These are phyloP conservation scores for Arthroderma sp. DNA, from an alignment of 2,329 filamentous ascomycete species.

Conservation along the genomic window DNA sequence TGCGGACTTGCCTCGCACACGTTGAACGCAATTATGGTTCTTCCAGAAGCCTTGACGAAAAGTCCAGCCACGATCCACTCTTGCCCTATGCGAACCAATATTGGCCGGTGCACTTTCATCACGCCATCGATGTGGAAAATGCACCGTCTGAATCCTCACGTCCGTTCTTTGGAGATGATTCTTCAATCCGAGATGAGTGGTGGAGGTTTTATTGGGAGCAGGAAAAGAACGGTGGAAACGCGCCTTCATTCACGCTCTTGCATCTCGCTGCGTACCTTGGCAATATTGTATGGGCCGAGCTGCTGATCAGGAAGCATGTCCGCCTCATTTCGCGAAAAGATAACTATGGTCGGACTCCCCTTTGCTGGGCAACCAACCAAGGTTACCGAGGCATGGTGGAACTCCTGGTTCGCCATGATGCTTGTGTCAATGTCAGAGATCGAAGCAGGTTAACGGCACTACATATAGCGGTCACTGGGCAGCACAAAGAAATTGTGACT, in stretches of 20 bases:
- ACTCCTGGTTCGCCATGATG: slow-evolving; percentile 32
- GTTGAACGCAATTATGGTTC: slow-evolving; percentile 10
- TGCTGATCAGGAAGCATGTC: slow-evolving; percentile 12
- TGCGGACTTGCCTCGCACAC: slow-evolving; percentile 14
- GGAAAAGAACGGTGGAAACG: slow-evolving; percentile 14
- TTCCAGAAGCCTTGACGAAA: slow-evolving; percentile 9
- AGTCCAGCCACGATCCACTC: slow-evolving; percentile 9
- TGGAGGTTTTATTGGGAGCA: slow-evolving; percentile 16
- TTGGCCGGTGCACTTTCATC: slow-evolving; percentile 15
- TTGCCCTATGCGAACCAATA: slow-evolving; percentile 14
- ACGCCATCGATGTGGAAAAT: slow-evolving; percentile 11
- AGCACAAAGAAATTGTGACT: slow-evolving; percentile 11
- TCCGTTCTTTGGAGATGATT: slow-evolving; percentile 14
- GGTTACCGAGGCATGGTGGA: slow-evolving; percentile 2
- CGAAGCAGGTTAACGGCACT: slow-evolving; percentile 13
- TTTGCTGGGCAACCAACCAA: slow-evolving; percentile 10
- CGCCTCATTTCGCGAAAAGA: slow-evolving; percentile 12
- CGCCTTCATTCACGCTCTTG: slow-evolving; percentile 17
- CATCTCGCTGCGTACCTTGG: slow-evolving; percentile 16
- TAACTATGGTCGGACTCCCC: slow-evolving; percentile 9
- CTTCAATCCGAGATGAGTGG: slow-evolving; percentile 14
- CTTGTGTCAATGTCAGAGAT: slow-evolving; percentile 32
- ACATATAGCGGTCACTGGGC: slow-evolving; percentile 13
- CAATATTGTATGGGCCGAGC: slow-evolving; percentile 15
- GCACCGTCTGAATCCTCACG: slow-evolving; percentile 13